Base-by-base conservation (phyloP, 1,284 basidiomycete genomes). In the Macrocystidia cucumis region DNA sequence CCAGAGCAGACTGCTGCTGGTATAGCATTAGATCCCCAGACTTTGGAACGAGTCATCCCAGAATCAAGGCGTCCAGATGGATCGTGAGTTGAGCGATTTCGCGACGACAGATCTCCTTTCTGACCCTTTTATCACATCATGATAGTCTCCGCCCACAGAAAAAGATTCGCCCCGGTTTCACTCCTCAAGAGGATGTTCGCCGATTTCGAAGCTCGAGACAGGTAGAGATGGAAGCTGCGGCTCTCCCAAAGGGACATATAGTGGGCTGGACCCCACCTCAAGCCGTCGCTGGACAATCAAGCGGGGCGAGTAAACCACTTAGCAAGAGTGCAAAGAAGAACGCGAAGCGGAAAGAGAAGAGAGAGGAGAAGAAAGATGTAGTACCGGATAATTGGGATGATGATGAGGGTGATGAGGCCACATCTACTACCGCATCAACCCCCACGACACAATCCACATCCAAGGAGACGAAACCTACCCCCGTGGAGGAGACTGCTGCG, bases 131-230 rank as follows among this genome's bases (percentile, higher is more conserved):
- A 21, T 39, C 40, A 32, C 37, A 28, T 22, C 25, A 11, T 31
- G 27, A 16, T 55, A 96, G 92, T 30, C 59, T 90, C 14, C 82
- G 93, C 39, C 96, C 93, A 59, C 78, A 96, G 56, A 67, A 87
- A 43, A 93, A 85, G 63, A 83, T 98, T 45, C 74, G 91, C 21
- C 91, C 91, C 0, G 93, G 93, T 1, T 98, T 82, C 60, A 95
- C 91, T 1, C 93, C 93, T 0, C 88, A 91, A 55, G 93, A 98
- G 58, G 93, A 98, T 61, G 74, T 96, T 9, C 69, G 72, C 21
- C 78, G 80, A 25, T 98, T 93, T 59, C 75, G 90, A 30, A 77
- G 85, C 14, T 70, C 78, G 29, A 75, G 78, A 23, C 85, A 90
- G 55, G 63, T 72, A 31, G 77, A 82, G 48, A 71, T 78, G 58